phyloP scores from a whole-genome alignment of 495 filamentous ascomycete species.

The Aspergillus bridgeri region DNA sequence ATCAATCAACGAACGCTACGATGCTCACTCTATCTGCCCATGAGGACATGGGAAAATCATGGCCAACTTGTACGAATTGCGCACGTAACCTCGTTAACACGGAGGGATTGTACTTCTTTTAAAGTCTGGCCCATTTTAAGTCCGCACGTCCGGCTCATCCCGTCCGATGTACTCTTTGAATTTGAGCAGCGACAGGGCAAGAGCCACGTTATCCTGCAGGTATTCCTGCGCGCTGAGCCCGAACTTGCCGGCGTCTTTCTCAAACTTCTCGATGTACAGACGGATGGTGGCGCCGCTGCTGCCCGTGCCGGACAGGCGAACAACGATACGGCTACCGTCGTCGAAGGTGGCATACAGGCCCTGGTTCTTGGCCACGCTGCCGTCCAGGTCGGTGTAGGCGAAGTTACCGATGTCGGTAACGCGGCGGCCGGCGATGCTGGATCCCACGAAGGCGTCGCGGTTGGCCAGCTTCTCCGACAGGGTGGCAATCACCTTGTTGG shows the following conservation, averaged over 20 bases:
- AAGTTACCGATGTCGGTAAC: conserved; percentile 91
- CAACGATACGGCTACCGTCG: conserved; percentile 89
- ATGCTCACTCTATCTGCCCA: neutral
- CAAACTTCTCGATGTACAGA: conserved; percentile 93
- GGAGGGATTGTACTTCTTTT: neutral
- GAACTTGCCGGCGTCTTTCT: conserved; percentile 70
- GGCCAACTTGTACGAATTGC: neutral
- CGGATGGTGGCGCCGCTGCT: conserved; percentile 94
- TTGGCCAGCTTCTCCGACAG: conserved; percentile 65
- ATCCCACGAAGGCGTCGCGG: conserved; percentile 77
- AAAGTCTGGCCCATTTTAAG: conserved; percentile 44
- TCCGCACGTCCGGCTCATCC: conserved; percentile 92
- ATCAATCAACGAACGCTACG: neutral
- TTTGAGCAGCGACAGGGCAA: conserved; percentile 78
- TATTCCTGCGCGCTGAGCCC: conserved; percentile 85
- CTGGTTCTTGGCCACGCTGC: conserved; percentile 92
- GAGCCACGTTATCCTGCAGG: conserved; percentile 78
- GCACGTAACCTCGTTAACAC: neutral
- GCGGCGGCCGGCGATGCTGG: conserved; percentile 74
- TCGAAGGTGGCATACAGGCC: conserved; percentile 94
- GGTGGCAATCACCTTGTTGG: conserved; percentile 79
- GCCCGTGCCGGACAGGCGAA: conserved; percentile 90
- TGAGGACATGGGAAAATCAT: neutral
- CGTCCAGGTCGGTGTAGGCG: conserved; percentile 93
- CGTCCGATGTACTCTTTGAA: conserved; percentile 88